Conservation (phyloP, 495 filamentous ascomycete genomes). For the Xylaria curta region DNA sequence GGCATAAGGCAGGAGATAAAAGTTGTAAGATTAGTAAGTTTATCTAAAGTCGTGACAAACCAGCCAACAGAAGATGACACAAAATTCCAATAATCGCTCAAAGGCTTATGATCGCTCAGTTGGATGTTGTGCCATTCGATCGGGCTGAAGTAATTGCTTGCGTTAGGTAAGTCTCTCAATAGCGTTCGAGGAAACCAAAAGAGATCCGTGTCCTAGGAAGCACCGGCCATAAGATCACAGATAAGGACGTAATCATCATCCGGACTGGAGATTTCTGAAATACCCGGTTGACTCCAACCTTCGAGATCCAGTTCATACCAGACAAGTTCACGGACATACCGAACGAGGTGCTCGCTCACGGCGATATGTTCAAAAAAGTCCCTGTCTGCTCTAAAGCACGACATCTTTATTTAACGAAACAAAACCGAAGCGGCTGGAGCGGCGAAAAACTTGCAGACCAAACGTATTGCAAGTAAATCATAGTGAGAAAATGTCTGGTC, state of each 20-base stretch:
- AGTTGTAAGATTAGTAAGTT: not conserved
- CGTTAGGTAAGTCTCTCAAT: no score
- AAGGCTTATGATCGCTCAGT: no score
- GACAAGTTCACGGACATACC: not conserved
- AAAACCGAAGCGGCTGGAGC: not conserved
- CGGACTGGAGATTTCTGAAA: no score
- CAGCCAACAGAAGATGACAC: not conserved
- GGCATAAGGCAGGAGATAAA: not conserved
- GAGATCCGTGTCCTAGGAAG: not conserved
- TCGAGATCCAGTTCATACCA: conserved; percentile 6
- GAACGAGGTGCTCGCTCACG: not conserved
- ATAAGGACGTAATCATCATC: not conserved
- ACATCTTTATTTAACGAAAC: not conserved
- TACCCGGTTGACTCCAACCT: not conserved
- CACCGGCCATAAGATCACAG: not conserved
- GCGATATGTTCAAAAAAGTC: not conserved
- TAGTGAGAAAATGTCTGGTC: not conserved
- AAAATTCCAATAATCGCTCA: not conserved
- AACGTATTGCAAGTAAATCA: not conserved
- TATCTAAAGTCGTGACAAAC: not conserved
- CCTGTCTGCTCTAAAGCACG: not conserved
- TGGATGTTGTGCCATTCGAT: no score
- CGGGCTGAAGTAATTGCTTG: no score
- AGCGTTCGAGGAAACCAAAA: conserved; percentile 1
- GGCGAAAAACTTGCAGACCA: not conserved